Conservation (phyloP, 176 grass and related monocot species). For the Eremochloa ophiuroides region DNA sequence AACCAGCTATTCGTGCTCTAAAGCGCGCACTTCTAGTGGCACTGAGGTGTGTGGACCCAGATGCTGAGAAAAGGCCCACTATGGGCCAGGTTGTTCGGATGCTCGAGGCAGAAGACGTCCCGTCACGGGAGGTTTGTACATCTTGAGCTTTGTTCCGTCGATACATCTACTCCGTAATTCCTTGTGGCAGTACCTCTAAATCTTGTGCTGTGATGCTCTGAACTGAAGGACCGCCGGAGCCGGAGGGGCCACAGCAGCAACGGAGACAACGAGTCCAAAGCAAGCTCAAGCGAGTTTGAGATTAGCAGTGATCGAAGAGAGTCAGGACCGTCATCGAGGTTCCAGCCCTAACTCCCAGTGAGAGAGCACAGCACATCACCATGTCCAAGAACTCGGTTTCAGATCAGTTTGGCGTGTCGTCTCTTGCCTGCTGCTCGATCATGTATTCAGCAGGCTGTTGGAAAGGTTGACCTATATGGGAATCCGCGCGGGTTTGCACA, state of each 20-base stretch:
- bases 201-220: neutral
- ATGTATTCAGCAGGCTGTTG: neutral
- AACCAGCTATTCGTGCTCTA: conserved; percentile 55
- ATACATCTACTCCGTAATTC: neutral
- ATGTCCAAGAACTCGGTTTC: neutral
- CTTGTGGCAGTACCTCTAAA: neutral
- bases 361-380: neutral
- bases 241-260: conserved; percentile 17
- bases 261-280: conserved; percentile 16
- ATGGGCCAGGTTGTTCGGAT: conserved; percentile 71
- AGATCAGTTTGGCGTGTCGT: neutral
- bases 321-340: neutral
- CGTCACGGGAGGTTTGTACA: conserved; percentile 41
- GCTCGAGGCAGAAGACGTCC: conserved; percentile 70
- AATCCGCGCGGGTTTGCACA: neutral
- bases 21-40: conserved; percentile 68
- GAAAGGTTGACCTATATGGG: neutral
- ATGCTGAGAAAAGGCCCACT: conserved; percentile 60
- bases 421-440: neutral
- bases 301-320: conserved; percentile 28
- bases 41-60: conserved; percentile 56
- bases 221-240: conserved; percentile 47
- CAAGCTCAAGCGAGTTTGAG: conserved; percentile 31
- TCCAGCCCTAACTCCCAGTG: neutral
- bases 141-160: neutral